These are phyloP conservation scores for Aspergillus japonicus DNA, from an alignment of 2,329 filamentous ascomycete species.

Conservation along the genomic window DNA sequence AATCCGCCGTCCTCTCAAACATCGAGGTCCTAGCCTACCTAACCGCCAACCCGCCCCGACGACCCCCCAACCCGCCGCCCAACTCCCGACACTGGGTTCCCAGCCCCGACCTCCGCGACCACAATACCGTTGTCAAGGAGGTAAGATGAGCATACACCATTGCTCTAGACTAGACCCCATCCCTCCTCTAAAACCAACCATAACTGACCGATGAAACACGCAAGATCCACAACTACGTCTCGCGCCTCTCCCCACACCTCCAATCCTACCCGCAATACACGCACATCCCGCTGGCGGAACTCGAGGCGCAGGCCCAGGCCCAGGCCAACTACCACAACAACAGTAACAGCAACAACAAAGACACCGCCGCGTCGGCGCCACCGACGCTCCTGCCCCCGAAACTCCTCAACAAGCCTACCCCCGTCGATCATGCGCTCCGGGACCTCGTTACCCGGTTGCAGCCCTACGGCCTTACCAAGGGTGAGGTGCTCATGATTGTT, in stretches of 20 bases:
- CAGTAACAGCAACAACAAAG: neutral
- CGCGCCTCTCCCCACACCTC: constrained; percentile 41
- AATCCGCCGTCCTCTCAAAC: constrained; percentile 46
- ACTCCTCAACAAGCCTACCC: constrained; percentile 23
- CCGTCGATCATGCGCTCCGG: constrained; percentile 40
- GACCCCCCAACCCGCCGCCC: constrained; percentile 39
- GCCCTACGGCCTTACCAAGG: constrained; percentile 46
- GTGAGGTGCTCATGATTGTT: constrained; percentile 47
- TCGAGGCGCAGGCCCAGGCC: neutral
- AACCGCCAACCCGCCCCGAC: constrained; percentile 42
- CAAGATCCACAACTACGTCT: constrained; percentile 43
- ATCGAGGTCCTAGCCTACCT: constrained; percentile 46
- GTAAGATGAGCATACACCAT: constrained; percentile 10
- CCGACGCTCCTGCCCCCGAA: constrained; percentile 9
- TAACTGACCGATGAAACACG: no score
- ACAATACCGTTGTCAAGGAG: constrained; percentile 49
- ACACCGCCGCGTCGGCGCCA: neutral
- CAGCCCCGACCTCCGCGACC: constrained; percentile 45
- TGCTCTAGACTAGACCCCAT: no score
- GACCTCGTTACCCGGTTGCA: constrained; percentile 37
- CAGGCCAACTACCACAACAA: neutral
- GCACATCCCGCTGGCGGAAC: constrained; percentile 16
- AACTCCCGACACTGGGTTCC: constrained; percentile 40
- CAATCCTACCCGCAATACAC: constrained; percentile 38
- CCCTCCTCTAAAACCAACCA: no score